phyloP scores from a whole-genome alignment of 768 basidiomycete genomes.

The Suillus hirtellus region DNA sequence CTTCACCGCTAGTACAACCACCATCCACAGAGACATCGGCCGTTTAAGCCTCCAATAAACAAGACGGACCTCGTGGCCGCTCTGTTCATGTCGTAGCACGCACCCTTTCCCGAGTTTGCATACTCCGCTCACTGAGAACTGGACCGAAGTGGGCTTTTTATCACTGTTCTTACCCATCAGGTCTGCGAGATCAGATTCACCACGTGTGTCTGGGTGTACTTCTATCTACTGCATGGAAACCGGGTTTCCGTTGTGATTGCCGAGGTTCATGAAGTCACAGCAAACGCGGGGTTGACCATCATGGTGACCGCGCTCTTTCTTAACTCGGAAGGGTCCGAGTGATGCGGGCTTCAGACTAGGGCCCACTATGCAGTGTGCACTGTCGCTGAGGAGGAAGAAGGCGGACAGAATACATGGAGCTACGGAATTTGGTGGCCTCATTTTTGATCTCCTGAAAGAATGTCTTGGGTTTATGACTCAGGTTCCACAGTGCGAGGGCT shows the following conservation, averaged over 20 bases:
- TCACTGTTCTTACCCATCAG: too few relatives aligned
- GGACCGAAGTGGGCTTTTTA: too few relatives aligned
- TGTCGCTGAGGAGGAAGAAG: slow-evolving; percentile 50
- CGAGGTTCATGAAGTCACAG: too few relatives aligned
- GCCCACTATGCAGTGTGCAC: slow-evolving; percentile 38
- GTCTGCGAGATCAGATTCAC: too few relatives aligned
- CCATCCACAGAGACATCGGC: slow-evolving; percentile 26
- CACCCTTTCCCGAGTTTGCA: slow-evolving; percentile 46
- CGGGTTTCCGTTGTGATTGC: too few relatives aligned
- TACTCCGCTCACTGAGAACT: too few relatives aligned
- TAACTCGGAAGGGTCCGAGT: slow-evolving; percentile 29
- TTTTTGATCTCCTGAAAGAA: slow-evolving; percentile 76
- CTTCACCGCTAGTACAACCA: slow-evolving; percentile 11
- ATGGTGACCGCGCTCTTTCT: slow-evolving; percentile 43
- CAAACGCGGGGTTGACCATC: too few relatives aligned
- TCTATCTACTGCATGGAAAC: too few relatives aligned
- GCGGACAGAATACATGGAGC: slow-evolving; percentile 55
- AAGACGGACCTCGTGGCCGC: slow-evolving; percentile 66
- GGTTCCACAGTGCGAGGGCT: too few relatives aligned
- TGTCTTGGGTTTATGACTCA: slow-evolving; percentile 49
- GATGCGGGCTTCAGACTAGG: slow-evolving; percentile 37
- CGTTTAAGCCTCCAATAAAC: slow-evolving; percentile 38
- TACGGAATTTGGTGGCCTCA: slow-evolving; percentile 69
- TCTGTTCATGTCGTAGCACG: slow-evolving; percentile 76
- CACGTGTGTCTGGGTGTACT: too few relatives aligned